Percentiles rank a stretch among this genome's conserved stretches.
Conservation (phyloP, 305 asterid genomes). For the Petunia hybrid region DNA sequence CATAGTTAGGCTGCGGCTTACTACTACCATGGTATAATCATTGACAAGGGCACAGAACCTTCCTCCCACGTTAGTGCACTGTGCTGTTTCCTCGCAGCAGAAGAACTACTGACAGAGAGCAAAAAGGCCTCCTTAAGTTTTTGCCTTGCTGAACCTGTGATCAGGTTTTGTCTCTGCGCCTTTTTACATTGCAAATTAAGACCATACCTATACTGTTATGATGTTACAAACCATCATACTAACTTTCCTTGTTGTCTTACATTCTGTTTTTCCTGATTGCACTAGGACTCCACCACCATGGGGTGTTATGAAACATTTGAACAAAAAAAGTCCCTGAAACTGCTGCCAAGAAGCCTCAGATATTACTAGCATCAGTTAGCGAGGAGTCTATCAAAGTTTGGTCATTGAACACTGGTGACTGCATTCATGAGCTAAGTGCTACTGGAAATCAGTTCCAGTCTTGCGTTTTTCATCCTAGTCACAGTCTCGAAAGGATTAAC, state of each 20-base stretch:
- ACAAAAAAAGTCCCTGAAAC: slow-evolving; percentile 79
- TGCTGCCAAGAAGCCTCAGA: slow-evolving; percentile 74
- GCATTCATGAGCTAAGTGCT: no score
- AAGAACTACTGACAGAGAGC: slow-evolving; percentile 71
- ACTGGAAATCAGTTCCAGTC: no score
- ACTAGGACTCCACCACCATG: slow-evolving; percentile 75
- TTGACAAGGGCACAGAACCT: slow-evolving; percentile 73
- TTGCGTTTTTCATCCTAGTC: no score
- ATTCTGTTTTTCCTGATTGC: not conserved
- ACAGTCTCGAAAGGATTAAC: no score
- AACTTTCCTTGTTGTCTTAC: not conserved
- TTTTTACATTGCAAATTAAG: not conserved
- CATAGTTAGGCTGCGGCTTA: slow-evolving; percentile 74
- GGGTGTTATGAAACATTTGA: slow-evolving; percentile 80
- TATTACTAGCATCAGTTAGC: slow-evolving; percentile 34
- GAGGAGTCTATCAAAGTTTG: no score
- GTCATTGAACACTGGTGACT: no score
- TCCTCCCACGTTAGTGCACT: slow-evolving; percentile 64
- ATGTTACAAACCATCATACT: no score
- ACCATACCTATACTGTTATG: not conserved
- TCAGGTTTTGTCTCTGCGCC: slow-evolving; percentile 49
- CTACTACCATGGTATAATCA: slow-evolving; percentile 77
- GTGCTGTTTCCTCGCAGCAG: slow-evolving; percentile 79
- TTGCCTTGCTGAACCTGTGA: slow-evolving; percentile 77
- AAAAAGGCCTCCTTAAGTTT: slow-evolving; percentile 79